Evolutionary conservation across 2,329 filamentous ascomycete genomes (phyloP).

Genomic region (Teratosphaeria nubilosa): DNA sequence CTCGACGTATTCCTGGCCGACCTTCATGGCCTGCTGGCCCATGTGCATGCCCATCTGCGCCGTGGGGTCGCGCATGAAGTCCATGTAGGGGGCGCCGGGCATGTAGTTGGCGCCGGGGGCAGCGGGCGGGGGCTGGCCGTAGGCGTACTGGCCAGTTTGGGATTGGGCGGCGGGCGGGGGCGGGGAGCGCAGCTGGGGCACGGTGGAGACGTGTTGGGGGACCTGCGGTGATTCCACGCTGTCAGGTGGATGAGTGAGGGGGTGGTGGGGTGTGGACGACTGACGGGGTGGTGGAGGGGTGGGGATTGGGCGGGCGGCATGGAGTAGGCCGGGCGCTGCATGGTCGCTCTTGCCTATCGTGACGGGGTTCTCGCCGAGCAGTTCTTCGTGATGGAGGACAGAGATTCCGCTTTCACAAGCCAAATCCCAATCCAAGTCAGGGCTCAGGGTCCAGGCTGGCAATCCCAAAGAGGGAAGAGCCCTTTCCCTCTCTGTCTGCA

Average conservation of each 20-base stretch:
- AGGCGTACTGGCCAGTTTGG: conserved; percentile 48
- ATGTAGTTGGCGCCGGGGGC: conserved; percentile 24
- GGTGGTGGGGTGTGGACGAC: conserved; percentile 85
- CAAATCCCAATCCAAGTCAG: too few relatives aligned
- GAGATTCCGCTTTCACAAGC: too few relatives aligned
- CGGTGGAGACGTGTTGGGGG: conserved; percentile 95
- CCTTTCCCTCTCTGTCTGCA: neutral
- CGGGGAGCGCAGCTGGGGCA: conserved; percentile 91
- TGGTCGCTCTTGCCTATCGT: conserved; percentile 30
- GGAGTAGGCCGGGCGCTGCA: conserved; percentile 79
- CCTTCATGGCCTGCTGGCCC: conserved; percentile 80
- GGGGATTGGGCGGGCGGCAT: conserved; percentile 69
- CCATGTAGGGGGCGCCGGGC: conserved; percentile 57
- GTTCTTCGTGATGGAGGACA: too few relatives aligned
- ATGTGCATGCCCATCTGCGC: conserved; percentile 93
- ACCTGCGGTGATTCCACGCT: conserved; percentile 36
- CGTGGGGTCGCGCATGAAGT: conserved; percentile 92
- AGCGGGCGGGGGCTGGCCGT: conserved; percentile 47
- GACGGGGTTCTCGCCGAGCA: too few relatives aligned
- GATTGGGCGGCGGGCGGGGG: conserved; percentile 67
- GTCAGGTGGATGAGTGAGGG: neutral
- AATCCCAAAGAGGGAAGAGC: neutral
- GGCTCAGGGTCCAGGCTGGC: neutral
- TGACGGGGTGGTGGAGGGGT: conserved; percentile 74
- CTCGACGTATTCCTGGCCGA: conserved; percentile 89